A percentile compares a stretch with the other conserved stretches of the same genome.
Conservation (phyloP, 2,329 filamentous ascomycete genomes). For the Cladosporium sp. region DNA sequence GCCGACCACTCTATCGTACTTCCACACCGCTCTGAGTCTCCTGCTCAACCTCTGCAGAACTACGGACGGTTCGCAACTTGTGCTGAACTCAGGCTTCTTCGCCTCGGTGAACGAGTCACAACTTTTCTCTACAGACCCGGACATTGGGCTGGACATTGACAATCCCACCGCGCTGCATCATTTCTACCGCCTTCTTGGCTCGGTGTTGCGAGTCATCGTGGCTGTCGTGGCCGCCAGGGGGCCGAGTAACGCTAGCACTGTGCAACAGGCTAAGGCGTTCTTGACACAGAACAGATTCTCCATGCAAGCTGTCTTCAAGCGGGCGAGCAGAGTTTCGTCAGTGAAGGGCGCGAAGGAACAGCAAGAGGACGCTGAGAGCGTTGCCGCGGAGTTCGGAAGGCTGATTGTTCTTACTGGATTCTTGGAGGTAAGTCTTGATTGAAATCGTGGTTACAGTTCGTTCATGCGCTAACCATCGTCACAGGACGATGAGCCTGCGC, state of each 20-base stretch:
- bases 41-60: constrained; percentile 76
- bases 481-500: constrained; percentile 25
- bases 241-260: constrained; percentile 70
- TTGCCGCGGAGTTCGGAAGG: constrained; percentile 82
- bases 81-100: constrained; percentile 89
- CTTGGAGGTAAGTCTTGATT: constrained; percentile 69
- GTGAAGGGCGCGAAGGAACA: constrained; percentile 24
- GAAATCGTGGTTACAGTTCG: not conserved
- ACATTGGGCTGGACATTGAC: constrained; percentile 77
- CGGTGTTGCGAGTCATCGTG: constrained; percentile 77
- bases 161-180: constrained; percentile 70
- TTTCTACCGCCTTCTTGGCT: constrained; percentile 81
- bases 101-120: constrained; percentile 74
- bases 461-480: constrained; percentile 7
- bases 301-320: constrained; percentile 86
- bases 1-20: constrained; percentile 57
- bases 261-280: constrained; percentile 76
- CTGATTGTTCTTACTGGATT: constrained; percentile 82
- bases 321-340: constrained; percentile 74
- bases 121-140: constrained; percentile 88
- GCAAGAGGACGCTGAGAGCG: constrained; percentile 63
- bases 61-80: constrained; percentile 77
- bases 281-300: constrained; percentile 78
- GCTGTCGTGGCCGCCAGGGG: constrained; percentile 80
- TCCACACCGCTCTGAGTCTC: constrained; percentile 76